Evolutionary conservation across 352 stramenopile species (phyloP).

Genomic region (Phytophthora litchii): DNA sequence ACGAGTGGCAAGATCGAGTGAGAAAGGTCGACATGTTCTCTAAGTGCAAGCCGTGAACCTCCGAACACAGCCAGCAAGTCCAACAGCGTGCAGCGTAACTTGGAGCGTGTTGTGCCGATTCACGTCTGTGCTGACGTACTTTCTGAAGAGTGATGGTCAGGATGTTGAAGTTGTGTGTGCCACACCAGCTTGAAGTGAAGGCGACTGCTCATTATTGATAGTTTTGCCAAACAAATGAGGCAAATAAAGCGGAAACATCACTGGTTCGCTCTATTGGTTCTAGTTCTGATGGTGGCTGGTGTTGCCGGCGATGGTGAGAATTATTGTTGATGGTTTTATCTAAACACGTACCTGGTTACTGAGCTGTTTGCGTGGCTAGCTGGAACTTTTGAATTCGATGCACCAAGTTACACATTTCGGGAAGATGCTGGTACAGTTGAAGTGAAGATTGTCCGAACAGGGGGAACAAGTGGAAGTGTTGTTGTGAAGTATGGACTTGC

Average conservation of each 20-base stretch:
- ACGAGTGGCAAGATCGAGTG: constrained; percentile 1
- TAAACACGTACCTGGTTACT: background rate
- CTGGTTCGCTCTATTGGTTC: constrained; percentile 3
- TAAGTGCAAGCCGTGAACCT: constrained; percentile 22
- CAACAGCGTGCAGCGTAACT: constrained; percentile 1
- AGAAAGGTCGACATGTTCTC: constrained; percentile 17
- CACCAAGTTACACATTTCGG: constrained; percentile 56
- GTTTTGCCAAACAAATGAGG: constrained; percentile 3
- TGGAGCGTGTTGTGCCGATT: background rate
- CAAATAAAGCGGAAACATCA: background rate
- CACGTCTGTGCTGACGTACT: constrained; percentile 8
- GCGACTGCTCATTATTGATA: constrained; percentile 3
- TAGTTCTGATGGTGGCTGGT: constrained; percentile 33
- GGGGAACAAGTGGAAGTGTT: constrained; percentile 47
- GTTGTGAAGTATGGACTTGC: constrained; percentile 50
- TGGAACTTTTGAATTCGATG: constrained; percentile 61
- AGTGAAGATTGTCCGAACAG: constrained; percentile 54
- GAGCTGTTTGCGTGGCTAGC: constrained; percentile 25
- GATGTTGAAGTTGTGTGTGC: constrained; percentile 35
- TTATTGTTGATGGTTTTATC: background rate
- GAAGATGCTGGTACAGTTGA: constrained; percentile 51
- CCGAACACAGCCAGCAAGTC: constrained; percentile 3
- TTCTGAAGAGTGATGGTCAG: constrained; percentile 41
- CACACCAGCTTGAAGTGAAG: constrained; percentile 21
- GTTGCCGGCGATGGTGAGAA: constrained; percentile 48